These are phyloP conservation scores for Knoxdaviesia capensis DNA, from an alignment of 2,329 filamentous ascomycete species.

Conservation along the genomic window DNA sequence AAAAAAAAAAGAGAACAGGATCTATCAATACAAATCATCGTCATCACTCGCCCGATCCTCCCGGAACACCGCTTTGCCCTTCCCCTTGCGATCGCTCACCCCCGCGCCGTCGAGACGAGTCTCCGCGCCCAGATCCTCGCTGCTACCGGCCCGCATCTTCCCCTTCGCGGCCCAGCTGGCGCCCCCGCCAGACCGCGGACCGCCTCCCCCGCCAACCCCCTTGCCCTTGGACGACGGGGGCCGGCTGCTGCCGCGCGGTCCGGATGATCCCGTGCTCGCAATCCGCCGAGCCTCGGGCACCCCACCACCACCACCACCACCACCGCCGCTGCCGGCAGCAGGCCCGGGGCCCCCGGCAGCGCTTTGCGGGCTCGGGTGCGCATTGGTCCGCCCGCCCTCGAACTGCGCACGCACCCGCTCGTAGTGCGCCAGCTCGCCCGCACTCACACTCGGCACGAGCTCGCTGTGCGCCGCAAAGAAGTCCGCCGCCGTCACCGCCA, in stretches of 20 bases:
- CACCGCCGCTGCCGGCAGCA: too few relatives aligned
- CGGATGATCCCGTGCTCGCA: slow-evolving; percentile 1
- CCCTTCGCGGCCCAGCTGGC: too few relatives aligned
- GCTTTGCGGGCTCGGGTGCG: slow-evolving; percentile 10
- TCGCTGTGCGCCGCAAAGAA: slow-evolving; percentile 69
- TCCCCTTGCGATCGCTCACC: slow-evolving; percentile 24
- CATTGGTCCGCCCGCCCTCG: slow-evolving; percentile 38
- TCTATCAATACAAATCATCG: slow-evolving; percentile 30
- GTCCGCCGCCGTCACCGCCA: slow-evolving; percentile 77
- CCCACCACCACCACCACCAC: too few relatives aligned
- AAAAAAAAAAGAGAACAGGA: neutral
- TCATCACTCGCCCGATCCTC: slow-evolving; percentile 35
- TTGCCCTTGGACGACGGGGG: slow-evolving; percentile 8
- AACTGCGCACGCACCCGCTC: slow-evolving; percentile 67
- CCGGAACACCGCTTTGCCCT: slow-evolving; percentile 34
- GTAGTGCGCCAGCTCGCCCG: slow-evolving; percentile 82
- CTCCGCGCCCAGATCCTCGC: too few relatives aligned
- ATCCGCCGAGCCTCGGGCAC: neutral
- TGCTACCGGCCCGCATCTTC: too few relatives aligned
- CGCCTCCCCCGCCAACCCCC: slow-evolving; percentile 1
- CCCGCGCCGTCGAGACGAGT: slow-evolving; percentile 13
- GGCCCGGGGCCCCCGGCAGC: neutral
- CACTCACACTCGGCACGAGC: slow-evolving; percentile 82
- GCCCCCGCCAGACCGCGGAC: neutral
- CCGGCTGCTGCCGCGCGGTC: neutral